Conservation (phyloP, 1,284 basidiomycete species). For the Tylopilus orsonianus region DNA sequence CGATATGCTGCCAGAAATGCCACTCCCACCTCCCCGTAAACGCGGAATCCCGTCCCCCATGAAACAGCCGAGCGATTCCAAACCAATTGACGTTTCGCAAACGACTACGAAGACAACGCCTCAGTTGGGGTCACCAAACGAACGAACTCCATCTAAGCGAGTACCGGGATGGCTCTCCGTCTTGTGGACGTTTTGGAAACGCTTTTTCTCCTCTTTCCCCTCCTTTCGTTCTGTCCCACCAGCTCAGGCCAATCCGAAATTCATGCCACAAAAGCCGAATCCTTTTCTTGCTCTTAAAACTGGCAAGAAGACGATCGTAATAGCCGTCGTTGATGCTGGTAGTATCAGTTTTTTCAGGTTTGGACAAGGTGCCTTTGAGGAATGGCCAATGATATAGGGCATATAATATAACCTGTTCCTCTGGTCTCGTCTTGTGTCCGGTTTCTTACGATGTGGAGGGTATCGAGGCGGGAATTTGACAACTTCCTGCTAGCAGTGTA, state of each 20-base stretch:
- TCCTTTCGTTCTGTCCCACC: slow-evolving; percentile 18
- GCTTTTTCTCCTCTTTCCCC: slow-evolving; percentile 13
- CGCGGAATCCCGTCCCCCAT: slow-evolving; percentile 15
- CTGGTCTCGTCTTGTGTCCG: too few relatives aligned
- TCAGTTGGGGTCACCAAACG: slow-evolving; percentile 2
- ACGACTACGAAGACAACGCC: slow-evolving; percentile 7
- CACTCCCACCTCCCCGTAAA: slow-evolving; percentile 54
- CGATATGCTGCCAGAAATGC: slow-evolving; percentile 54
- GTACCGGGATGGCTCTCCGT: background rate
- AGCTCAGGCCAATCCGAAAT: slow-evolving; percentile 34
- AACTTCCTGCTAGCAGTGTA: background rate
- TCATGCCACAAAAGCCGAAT: slow-evolving; percentile 45
- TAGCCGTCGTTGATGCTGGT: slow-evolving; percentile 90
- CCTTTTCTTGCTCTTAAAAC: slow-evolving; percentile 80
- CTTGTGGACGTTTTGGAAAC: background rate
- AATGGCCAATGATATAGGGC: slow-evolving; percentile 55
- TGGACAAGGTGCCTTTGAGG: slow-evolving; percentile 82
- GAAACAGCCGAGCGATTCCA: slow-evolving; percentile 20
- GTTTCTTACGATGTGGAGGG: too few relatives aligned
- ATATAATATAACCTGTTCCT: background rate
- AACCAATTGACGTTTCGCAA: slow-evolving; percentile 12
- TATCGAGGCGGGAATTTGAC: too few relatives aligned
- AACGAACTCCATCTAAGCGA: background rate
- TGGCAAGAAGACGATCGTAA: slow-evolving; percentile 81
- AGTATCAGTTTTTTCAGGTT: slow-evolving; percentile 90